Base-by-base conservation (phyloP, 129 eudicot species). In the Flaveria bidentis region DNA sequence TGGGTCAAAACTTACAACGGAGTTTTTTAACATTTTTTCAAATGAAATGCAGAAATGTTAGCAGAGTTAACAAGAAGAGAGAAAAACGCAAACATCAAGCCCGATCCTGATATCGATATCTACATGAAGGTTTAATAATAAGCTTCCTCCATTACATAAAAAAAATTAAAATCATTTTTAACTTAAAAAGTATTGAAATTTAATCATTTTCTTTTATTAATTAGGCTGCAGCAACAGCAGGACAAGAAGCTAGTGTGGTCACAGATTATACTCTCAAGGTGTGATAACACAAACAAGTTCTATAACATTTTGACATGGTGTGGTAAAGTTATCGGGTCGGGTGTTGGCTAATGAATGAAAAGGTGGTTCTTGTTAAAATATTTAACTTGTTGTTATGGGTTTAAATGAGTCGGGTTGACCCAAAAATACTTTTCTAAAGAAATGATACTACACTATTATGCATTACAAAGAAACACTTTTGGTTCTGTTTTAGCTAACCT, bases 211-310 rank as follows among this genome's bases (percentile, higher is more conserved):
- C 28, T 6, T 50, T 10, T 12, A 69, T 74, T 23, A 52, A 76
- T 76, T 77, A 92, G 97, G 93, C 98, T 53, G 88, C 85, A 14
- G 90, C 94, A 46, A 74, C 90, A 5, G 84, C 80, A 10, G 98
- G 92, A 46, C 96, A 86, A 78, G 89, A 92, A 79, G 93, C 90
- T 23, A 89, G 78, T 55, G 88, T 92, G 57, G 84, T 92, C 33
- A 88, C 96, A 17, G 98, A 92, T 85, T 90, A 92, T 67, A 73
- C 91, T 78, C 88, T 92, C 11, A 88, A 90, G 98, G 89, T 86
- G 64, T 6, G 42, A 69, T 61, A 17, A 20, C n/a, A 11, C 13
- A 44, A 5, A 61, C 51, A 72, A 70, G 57, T 76, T 64, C 0
- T 20, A 3, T 36, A 68, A 28, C 11, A 14, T 51, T 69, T 62